Base-by-base conservation (phyloP, 176 grass and related monocot species). In the Cenchrus americanus region DNA sequence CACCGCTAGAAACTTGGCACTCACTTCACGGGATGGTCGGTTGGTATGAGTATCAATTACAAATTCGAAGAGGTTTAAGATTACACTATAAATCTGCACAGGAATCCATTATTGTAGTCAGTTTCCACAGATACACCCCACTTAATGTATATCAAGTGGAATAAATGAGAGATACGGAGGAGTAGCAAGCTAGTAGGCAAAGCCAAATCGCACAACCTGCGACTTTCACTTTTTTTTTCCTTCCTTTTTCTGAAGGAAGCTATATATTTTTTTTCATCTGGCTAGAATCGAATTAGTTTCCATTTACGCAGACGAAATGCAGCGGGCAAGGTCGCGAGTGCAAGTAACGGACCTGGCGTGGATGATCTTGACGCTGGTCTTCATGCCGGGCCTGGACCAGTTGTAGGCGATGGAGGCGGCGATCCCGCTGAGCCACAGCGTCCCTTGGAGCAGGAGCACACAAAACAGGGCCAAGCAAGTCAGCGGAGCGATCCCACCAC, bases 281-380 rank as follows among this genome's bases (percentile, higher is more conserved):
- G 60, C 22, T 26, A 62, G 23, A 26, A 62, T 4, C 10, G 12
- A 40, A 62, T 84, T 53, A 6, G 50, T 66, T 62, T 0, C 17
- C 32, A 7, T 59, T 22, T 22, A 10, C 50, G 12, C n/a, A 19
- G 18, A 73, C 11, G 32, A 54, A 54, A 66, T n/a, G n/a, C n/a
- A n/a, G n/a, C n/a, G n/a, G n/a, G n/a, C n/a, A n/a, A n/a, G 6
- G 82, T 58, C 14, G 27, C 13, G n/a, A 1, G 70, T 23, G 76
- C 13, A 83, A n/a, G n/a, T n/a, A n/a, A 10, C 53, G 30, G 49
- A 92, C 94, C 94, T 97, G 64, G 94, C 94, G 59, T 97, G 92
- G 71, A 97, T 97, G 82, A 97, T 84, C 73, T 97, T 97, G 49
- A 97, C 92, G 66, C 92, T 97, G 80, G 94, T 85, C 86, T 97